phyloP scores from a whole-genome alignment of 2,329 filamentous ascomycete genomes.

The Nemania abortiva region DNA sequence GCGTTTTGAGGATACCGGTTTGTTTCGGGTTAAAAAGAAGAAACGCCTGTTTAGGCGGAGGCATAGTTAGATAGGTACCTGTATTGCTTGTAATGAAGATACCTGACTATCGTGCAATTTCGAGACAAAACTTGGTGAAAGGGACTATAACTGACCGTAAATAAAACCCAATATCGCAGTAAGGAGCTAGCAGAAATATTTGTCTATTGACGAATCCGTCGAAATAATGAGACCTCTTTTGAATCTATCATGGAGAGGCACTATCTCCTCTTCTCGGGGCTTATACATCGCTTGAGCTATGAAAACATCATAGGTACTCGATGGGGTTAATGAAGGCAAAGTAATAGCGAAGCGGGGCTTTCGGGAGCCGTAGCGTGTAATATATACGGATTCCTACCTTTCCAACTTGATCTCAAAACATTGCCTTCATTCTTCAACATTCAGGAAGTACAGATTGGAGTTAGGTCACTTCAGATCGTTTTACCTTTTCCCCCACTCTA shows the following conservation, averaged over 20 bases:
- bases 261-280: background rate
- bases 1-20: conserved; percentile 46
- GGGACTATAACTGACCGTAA: background rate
- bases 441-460: too few species aligned
- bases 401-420: too few species aligned
- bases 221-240: background rate
- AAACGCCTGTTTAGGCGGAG: conserved; percentile 30
- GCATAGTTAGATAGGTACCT: conserved; percentile 33
- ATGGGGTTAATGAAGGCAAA: too few species aligned
- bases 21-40: conserved; percentile 42
- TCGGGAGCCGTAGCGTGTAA: too few species aligned
- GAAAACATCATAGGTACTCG: too few species aligned
- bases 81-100: conserved; percentile 45
- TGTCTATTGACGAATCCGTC: background rate
- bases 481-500: too few species aligned
- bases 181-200: background rate
- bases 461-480: too few species aligned
- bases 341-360: too few species aligned
- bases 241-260: background rate
- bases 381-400: too few species aligned
- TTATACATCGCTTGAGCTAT: too few species aligned
- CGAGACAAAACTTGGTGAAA: background rate
- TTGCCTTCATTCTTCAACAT: too few species aligned
- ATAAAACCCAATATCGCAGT: background rate
- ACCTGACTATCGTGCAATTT: conserved; percentile 36